A percentile compares a stretch with the other conserved stretches of the same genome.
Evolutionary conservation across 2,329 filamentous ascomycete species (phyloP).

Genomic region (Claviceps humidiphila): DNA sequence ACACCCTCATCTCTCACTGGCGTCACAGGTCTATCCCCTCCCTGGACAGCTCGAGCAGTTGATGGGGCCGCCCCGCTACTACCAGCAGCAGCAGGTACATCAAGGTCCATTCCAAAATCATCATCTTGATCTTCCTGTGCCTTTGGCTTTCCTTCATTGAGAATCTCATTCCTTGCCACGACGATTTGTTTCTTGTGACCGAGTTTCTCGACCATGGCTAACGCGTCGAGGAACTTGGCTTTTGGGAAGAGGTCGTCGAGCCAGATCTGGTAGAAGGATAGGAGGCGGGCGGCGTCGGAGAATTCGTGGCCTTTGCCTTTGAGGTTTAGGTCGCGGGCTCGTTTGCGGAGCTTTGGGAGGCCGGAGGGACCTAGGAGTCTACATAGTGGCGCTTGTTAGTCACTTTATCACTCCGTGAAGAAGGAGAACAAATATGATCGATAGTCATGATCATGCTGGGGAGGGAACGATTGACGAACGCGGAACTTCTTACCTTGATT

Average conservation of each 20-base stretch:
- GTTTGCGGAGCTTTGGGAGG: slow-evolving; percentile 66
- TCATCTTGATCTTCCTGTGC: slow-evolving; percentile 13
- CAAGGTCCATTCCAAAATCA: slow-evolving; percentile 14
- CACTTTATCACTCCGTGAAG: neutral
- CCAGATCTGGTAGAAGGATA: slow-evolving; percentile 93
- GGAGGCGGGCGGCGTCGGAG: slow-evolving; percentile 64
- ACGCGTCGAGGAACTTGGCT: slow-evolving; percentile 81
- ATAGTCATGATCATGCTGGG: too few relatives aligned
- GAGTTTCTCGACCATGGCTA: slow-evolving; percentile 83
- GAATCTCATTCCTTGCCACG: slow-evolving; percentile 66
- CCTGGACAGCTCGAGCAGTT: neutral
- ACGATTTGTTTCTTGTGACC: slow-evolving; percentile 75
- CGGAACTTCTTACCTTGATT: slow-evolving; percentile 43
- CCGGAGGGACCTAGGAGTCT: slow-evolving; percentile 74
- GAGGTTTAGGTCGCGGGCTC: slow-evolving; percentile 59
- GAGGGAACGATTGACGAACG: neutral
- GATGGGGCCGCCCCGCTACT: slow-evolving; percentile 14
- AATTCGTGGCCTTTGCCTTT: slow-evolving; percentile 97
- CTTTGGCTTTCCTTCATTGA: slow-evolving; percentile 58
- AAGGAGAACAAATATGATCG: too few relatives aligned
- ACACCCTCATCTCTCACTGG: slow-evolving; percentile 11
- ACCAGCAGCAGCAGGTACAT: slow-evolving; percentile 10
- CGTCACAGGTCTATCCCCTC: slow-evolving; percentile 13
- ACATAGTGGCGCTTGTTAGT: neutral
- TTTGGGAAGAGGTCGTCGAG: slow-evolving; percentile 92